phyloP scores from a whole-genome alignment of 805 yeast species.

The Cyberlindnera saturnus region DNA sequence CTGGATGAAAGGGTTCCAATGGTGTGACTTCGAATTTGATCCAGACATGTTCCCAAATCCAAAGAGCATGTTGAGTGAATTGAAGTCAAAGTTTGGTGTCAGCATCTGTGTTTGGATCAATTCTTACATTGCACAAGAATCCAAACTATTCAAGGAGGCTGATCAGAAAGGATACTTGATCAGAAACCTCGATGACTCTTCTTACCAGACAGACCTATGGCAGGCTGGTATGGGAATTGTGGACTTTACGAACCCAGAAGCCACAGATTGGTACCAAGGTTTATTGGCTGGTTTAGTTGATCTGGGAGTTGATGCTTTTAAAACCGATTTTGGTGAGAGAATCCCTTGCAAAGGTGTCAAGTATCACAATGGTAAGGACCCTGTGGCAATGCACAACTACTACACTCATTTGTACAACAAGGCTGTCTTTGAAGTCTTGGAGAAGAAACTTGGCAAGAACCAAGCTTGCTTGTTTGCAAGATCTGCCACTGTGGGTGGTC shows the following conservation, averaged over 20 bases:
- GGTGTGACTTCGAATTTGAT: constrained; percentile 22
- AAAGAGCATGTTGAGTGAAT: constrained; percentile 21
- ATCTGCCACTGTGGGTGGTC: constrained; percentile 21
- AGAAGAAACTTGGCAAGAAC: constrained; percentile 16
- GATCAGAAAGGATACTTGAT: constrained; percentile 17
- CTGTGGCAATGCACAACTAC: constrained; percentile 17
- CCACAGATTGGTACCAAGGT: constrained; percentile 16
- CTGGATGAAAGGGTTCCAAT: constrained; percentile 21
- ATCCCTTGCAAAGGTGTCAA: constrained; percentile 16
- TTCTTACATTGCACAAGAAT: constrained; percentile 19
- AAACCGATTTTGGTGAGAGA: constrained; percentile 22
- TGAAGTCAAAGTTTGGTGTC: constrained; percentile 32
- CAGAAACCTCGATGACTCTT: constrained; percentile 14
- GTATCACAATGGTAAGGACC: constrained; percentile 12
- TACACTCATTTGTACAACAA: constrained; percentile 18
- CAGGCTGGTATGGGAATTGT: constrained; percentile 22
- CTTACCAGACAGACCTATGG: constrained; percentile 20
- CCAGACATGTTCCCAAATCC: constrained; percentile 20
- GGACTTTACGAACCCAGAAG: constrained; percentile 19
- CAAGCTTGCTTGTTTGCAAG: constrained; percentile 19
- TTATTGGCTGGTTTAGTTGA: constrained; percentile 13
- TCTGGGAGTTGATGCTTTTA: constrained; percentile 20
- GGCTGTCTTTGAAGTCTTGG: constrained; percentile 18
- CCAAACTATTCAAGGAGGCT: constrained; percentile 13
- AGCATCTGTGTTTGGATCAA: constrained; percentile 26